Evolutionary conservation across 352 stramenopile genomes (phyloP).

Genomic region (Phytopythium sindhum): DNA sequence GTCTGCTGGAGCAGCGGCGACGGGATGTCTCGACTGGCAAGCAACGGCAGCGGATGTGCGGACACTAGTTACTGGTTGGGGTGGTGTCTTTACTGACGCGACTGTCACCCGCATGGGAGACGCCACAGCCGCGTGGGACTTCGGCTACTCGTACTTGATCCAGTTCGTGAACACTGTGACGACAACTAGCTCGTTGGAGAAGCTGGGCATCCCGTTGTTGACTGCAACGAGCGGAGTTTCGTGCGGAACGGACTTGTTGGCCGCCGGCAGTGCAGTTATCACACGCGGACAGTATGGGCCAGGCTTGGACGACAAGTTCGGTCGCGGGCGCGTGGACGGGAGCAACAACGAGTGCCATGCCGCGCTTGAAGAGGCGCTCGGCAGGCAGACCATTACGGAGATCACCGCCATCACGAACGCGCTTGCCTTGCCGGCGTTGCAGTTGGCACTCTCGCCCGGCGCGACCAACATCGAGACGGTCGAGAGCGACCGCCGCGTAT

Average conservation of each 20-base stretch:
- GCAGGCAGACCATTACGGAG: constrained; percentile 40
- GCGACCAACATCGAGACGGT: constrained; percentile 17
- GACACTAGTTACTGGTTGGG: constrained; percentile 18
- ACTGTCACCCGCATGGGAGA: constrained; percentile 42
- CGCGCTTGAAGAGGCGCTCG: constrained; percentile 33
- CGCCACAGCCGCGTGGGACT: constrained; percentile 62
- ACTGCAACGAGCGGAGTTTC: constrained; percentile 16
- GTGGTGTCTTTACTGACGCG: constrained; percentile 24
- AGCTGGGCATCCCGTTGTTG: constrained; percentile 39
- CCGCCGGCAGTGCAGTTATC: constrained; percentile 17
- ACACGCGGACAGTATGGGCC: constrained; percentile 48
- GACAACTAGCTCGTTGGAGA: constrained; percentile 25
- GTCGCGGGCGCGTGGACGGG: constrained; percentile 49
- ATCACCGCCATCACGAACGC: constrained; percentile 26
- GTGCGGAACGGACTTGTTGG: constrained; percentile 20
- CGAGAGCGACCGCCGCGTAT: constrained; percentile 8
- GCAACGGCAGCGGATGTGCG: constrained; percentile 16
- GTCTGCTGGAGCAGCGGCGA: constrained; percentile 11
- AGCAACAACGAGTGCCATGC: constrained; percentile 55
- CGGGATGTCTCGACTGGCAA: constrained; percentile 45
- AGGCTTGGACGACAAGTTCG: constrained; percentile 40
- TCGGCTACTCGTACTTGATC: constrained; percentile 60
- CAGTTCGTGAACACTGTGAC: constrained; percentile 49
- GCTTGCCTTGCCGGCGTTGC: constrained; percentile 25
- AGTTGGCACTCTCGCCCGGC: constrained; percentile 36